phyloP scores from a whole-genome alignment of 768 basidiomycete genomes.

The Gyrodon lividus region DNA sequence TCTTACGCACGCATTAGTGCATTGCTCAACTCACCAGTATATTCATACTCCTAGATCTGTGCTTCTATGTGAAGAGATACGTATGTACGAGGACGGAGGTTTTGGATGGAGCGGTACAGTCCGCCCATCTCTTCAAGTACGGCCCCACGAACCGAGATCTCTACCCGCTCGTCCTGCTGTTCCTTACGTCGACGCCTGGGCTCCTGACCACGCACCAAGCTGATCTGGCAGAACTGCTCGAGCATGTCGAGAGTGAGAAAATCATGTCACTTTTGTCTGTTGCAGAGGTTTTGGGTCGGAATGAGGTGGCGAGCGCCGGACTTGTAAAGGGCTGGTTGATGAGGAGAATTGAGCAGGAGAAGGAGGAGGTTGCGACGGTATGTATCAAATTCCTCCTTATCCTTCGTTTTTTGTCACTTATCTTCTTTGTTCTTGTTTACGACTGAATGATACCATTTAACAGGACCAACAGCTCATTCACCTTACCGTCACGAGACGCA shows the following conservation, averaged over 20 bases:
- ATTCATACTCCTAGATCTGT: conserved; percentile 87
- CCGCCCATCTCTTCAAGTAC: conserved; percentile 44
- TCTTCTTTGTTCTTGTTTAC: not conserved
- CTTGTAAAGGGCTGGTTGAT: conserved; percentile 91
- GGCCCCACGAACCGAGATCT: conserved; percentile 70
- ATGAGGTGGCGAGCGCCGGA: conserved; percentile 88
- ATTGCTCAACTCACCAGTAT: conserved; percentile 84
- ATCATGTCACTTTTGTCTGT: conserved; percentile 90
- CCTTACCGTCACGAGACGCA: conserved; percentile 87
- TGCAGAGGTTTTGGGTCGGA: conserved; percentile 84
- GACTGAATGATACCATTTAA: not conserved
- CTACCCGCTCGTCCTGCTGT: conserved; percentile 85
- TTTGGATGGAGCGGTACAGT: conserved; percentile 79
- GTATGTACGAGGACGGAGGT: conserved; percentile 94
- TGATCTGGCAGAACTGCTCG: conserved; percentile 71
- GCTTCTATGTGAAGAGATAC: conserved; percentile 87
- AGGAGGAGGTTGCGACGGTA: conserved; percentile 79
- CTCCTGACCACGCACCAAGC: conserved; percentile 67
- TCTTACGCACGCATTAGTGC: conserved; percentile 87
- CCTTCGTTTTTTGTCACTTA: not conserved
- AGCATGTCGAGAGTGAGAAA: conserved; percentile 73
- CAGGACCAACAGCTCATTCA: conserved; percentile 86
- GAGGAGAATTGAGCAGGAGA: conserved; percentile 67
- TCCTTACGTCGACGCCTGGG: conserved; percentile 80
- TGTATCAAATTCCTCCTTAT: conserved; percentile 26